Evolutionary conservation across 495 filamentous ascomycete species (phyloP).

Genomic region (Penicillium cataractarum): DNA sequence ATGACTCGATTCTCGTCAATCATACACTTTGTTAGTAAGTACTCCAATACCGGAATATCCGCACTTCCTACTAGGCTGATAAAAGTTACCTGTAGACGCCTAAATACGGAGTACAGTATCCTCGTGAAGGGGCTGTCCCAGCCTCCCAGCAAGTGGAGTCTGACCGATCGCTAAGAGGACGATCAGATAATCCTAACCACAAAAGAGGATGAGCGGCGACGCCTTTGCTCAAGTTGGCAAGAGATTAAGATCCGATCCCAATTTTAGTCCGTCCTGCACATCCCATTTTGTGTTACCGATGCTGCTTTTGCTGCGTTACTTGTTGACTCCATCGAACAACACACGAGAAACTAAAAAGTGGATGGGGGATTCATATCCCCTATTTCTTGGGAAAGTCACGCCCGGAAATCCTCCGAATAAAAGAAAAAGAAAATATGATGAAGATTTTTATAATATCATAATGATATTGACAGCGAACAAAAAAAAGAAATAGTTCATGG

Average conservation of each 20-base stretch:
- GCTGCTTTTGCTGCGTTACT: slow-evolving; percentile 1
- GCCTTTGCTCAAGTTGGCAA: slow-evolving; percentile 37
- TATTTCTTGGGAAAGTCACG: not conserved
- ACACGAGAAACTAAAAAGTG: not conserved
- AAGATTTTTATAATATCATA: not conserved
- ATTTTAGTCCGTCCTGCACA: slow-evolving; percentile 28
- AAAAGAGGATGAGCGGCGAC: slow-evolving; percentile 33
- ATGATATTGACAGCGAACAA: not conserved
- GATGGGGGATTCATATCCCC: not conserved
- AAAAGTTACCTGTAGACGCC: not conserved
- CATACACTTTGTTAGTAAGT: not conserved
- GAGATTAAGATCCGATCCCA: slow-evolving; percentile 40
- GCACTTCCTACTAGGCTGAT: not conserved
- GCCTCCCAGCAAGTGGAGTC: not conserved
- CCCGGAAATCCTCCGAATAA: slow-evolving; percentile 19
- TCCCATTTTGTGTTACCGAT: not conserved
- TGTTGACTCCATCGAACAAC: slow-evolving; percentile 3
- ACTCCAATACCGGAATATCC: no score
- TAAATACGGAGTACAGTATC: not conserved
- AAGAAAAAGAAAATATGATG: not conserved
- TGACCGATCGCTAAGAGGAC: slow-evolving; percentile 34
- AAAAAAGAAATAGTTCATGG: not conserved
- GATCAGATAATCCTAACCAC: slow-evolving; percentile 39
- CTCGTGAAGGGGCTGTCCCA: not conserved
- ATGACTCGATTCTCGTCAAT: slow-evolving; percentile 23